phyloP scores from a whole-genome alignment of 352 stramenopile genomes.

The Pythium vanterpoolii region DNA sequence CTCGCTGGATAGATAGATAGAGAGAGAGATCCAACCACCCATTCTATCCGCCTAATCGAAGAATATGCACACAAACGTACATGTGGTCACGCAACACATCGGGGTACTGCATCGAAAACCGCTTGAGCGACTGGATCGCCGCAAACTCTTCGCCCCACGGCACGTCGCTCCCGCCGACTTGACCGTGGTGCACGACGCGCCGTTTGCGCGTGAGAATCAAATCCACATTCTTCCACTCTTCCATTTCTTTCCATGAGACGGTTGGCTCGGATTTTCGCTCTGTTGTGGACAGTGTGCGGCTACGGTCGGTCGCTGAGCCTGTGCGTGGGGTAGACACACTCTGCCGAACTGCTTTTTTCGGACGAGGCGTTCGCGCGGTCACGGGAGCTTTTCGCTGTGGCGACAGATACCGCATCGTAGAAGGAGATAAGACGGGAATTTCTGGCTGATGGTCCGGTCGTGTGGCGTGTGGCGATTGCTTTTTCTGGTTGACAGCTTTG shows the following conservation, averaged over 20 bases:
- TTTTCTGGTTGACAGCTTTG: background rate
- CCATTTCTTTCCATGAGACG: conserved; percentile 38
- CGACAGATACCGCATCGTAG: conserved; percentile 17
- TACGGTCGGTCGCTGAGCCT: background rate
- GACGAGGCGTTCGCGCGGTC: background rate
- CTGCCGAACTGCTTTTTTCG: background rate
- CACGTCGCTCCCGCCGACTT: conserved; percentile 39
- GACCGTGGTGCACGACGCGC: conserved; percentile 36
- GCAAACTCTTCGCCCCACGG: conserved; percentile 64
- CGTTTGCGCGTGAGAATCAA: conserved; percentile 52
- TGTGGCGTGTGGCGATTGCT: background rate
- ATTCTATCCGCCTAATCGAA: background rate
- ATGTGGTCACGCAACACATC: conserved; percentile 55
- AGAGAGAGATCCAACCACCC: background rate
- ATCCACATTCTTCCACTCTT: conserved; percentile 61
- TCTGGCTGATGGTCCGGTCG: background rate
- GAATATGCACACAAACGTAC: conserved; percentile 22
- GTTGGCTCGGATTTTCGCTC: background rate
- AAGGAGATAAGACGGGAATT: conserved; percentile 2
- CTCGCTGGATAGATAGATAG: background rate
- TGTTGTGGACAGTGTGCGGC: background rate
- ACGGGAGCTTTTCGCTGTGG: background rate
- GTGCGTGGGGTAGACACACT: background rate
- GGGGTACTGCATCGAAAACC: conserved; percentile 49
- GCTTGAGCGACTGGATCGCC: conserved; percentile 57